phyloP scores from a whole-genome alignment of 1,284 basidiomycete genomes.

The Macrocystidia cucumis region DNA sequence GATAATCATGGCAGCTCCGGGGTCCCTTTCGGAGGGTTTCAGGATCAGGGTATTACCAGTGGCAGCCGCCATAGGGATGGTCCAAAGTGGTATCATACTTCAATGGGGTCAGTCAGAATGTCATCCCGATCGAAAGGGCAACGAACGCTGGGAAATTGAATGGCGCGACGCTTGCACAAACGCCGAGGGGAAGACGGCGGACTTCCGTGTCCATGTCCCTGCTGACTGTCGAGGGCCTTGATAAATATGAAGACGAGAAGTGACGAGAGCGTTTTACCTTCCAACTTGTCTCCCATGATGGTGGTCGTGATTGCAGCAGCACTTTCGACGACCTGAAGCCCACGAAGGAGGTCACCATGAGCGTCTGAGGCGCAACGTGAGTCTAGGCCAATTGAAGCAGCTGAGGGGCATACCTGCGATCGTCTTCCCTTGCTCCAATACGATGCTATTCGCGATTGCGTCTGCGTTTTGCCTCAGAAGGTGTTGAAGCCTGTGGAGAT shows the following conservation, averaged over 20 bases:
- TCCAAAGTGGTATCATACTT: constrained; percentile 97
- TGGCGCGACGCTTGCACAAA: constrained; percentile 81
- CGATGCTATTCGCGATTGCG: constrained; percentile 70
- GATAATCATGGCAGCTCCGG: constrained; percentile 96
- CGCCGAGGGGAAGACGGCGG: constrained; percentile 71
- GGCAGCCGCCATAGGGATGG: constrained; percentile 83
- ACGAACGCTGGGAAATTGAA: constrained; percentile 90
- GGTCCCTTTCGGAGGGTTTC: constrained; percentile 95
- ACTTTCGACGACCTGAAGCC: constrained; percentile 91
- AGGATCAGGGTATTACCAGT: constrained; percentile 93
- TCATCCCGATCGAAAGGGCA: no score
- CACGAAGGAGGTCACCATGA: constrained; percentile 90
- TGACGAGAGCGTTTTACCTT: constrained; percentile 41
- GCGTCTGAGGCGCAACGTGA: constrained; percentile 51
- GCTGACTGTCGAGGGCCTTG: constrained; percentile 48
- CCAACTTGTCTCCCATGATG: constrained; percentile 85
- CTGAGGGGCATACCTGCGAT: constrained; percentile 44
- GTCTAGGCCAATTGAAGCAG: constrained; percentile 3
- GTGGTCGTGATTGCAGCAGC: constrained; percentile 80
- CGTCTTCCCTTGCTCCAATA: constrained; percentile 91
- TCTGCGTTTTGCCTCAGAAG: constrained; percentile 74
- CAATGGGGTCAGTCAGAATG: constrained; percentile 10
- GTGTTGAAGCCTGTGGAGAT: constrained; percentile 58
- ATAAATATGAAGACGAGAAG: background rate
- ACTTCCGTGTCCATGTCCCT: constrained; percentile 97